Percentiles rank a stretch among this genome's conserved stretches.
These are phyloP conservation scores for Phallus indusiatus DNA, from an alignment of 768 basidiomycete genomes.

Conservation along the genomic window DNA sequence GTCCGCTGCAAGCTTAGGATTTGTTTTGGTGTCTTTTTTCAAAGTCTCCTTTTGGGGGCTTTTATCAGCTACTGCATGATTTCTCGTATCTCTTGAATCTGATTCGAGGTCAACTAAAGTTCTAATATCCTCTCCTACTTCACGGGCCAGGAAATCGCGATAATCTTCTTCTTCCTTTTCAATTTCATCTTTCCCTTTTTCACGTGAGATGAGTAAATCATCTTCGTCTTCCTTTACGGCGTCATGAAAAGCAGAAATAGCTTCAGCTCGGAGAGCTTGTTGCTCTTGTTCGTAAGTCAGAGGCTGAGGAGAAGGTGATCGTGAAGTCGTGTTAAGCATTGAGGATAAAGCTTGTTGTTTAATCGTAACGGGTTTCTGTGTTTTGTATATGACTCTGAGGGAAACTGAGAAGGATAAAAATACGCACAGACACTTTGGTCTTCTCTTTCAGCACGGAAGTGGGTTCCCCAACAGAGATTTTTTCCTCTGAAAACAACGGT, in stretches of 20 bases:
- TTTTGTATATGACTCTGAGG: background rate
- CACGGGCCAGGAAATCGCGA: constrained; percentile 65
- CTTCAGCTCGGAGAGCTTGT: constrained; percentile 62
- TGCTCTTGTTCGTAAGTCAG: constrained; percentile 77
- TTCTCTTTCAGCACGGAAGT: constrained; percentile 20
- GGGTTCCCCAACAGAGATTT: constrained; percentile 34
- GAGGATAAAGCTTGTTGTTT: constrained; percentile 64
- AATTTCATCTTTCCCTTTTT: constrained; percentile 68
- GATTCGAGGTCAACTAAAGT: constrained; percentile 54
- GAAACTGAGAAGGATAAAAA: background rate
- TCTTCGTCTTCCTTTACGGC: constrained; percentile 38
- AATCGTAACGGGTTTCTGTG: constrained; percentile 60
- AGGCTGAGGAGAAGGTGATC: constrained; percentile 48
- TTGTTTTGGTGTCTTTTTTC: constrained; percentile 19
- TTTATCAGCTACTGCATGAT: constrained; percentile 18
- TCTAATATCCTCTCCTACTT: constrained; percentile 68
- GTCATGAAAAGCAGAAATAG: constrained; percentile 72
- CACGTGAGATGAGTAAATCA: constrained; percentile 62
- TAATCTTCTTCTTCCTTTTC: constrained; percentile 83
- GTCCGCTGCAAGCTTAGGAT: constrained; percentile 53
- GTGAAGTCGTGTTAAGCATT: constrained; percentile 41
- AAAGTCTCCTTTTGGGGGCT: constrained; percentile 15
- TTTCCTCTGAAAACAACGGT: constrained; percentile 46
- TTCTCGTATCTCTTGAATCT: constrained; percentile 12
- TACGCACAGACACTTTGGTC: constrained; percentile 43